These are phyloP conservation scores for Solanum hybrid DNA, from an alignment of 305 asterid genomes.

Conservation along the genomic window DNA sequence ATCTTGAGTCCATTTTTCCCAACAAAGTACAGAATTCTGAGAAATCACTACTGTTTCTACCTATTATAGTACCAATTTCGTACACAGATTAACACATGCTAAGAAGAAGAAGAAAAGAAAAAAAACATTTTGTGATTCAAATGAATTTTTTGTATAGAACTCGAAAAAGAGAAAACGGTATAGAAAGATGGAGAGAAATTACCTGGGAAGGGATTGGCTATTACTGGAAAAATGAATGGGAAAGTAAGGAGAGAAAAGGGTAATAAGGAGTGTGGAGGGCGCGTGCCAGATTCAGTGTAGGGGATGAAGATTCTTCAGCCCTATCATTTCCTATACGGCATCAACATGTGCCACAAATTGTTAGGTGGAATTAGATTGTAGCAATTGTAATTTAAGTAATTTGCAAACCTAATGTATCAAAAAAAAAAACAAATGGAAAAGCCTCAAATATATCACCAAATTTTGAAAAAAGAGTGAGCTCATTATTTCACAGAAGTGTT, in stretches of 20 bases:
- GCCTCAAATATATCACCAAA: no score
- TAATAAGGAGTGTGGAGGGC: conserved; percentile 8
- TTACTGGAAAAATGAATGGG: background rate
- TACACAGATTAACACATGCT: background rate
- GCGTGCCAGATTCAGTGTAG: conserved; percentile 2
- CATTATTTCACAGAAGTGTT: background rate
- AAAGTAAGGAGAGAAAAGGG: background rate
- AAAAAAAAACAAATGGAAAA: background rate
- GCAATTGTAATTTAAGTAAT: background rate
- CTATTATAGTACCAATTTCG: background rate
- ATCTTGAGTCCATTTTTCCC: background rate
- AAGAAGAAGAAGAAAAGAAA: background rate
- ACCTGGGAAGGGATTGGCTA: background rate
- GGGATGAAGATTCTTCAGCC: background rate
- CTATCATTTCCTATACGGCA: background rate
- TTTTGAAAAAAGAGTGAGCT: background rate
- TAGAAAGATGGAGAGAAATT: background rate
- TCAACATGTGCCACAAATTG: background rate
- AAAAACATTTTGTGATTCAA: background rate
- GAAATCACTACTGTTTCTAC: background rate
- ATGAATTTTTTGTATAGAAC: background rate
- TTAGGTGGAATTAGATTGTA: background rate
- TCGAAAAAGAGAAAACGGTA: background rate
- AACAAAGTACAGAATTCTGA: background rate
- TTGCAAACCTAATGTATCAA: background rate